A percentile compares a stretch with the other conserved stretches of the same genome.
phyloP scores from a whole-genome alignment of 108 stramenopile species.

The Cylindrotheca closterium region DNA sequence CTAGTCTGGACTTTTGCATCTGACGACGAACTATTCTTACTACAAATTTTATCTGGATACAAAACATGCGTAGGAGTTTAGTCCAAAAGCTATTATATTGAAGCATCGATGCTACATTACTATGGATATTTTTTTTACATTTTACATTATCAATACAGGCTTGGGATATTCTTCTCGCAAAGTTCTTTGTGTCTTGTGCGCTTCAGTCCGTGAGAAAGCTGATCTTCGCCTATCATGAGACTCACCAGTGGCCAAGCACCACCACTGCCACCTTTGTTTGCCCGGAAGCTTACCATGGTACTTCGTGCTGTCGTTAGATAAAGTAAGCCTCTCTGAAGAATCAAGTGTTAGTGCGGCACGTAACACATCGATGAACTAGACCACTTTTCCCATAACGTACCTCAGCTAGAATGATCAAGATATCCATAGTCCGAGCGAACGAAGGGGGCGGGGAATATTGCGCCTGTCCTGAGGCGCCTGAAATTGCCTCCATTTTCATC shows the following conservation, averaged over 20 bases:
- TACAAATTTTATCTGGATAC: too few relatives aligned
- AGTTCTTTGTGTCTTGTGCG: conserved; percentile 31
- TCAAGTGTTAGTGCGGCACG: background rate
- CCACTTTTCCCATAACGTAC: conserved; percentile 22
- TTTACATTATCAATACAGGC: background rate
- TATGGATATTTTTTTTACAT: too few relatives aligned
- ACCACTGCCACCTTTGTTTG: conserved; percentile 44
- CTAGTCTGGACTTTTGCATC: too few relatives aligned
- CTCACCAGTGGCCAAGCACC: conserved; percentile 70
- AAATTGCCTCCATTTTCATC: conserved; percentile 73
- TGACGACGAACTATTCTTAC: too few relatives aligned
- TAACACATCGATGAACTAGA: too few relatives aligned
- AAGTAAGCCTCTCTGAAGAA: conserved; percentile 44
- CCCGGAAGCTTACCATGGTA: conserved; percentile 29
- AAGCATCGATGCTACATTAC: too few relatives aligned
- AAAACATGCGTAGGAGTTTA: too few relatives aligned
- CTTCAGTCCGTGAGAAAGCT: conserved; percentile 53
- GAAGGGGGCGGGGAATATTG: conserved; percentile 64
- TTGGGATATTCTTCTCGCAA: conserved; percentile 19
- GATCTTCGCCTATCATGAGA: conserved; percentile 48
- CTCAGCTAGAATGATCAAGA: conserved; percentile 58
- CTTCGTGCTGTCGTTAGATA: conserved; percentile 40
- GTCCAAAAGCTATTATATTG: too few relatives aligned
- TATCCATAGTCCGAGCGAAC: conserved; percentile 43
- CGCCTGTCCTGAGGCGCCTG: conserved; percentile 57